Evolutionary conservation across 179 eudicot species (phyloP).

Genomic region (Drosera spatulata): DNA sequence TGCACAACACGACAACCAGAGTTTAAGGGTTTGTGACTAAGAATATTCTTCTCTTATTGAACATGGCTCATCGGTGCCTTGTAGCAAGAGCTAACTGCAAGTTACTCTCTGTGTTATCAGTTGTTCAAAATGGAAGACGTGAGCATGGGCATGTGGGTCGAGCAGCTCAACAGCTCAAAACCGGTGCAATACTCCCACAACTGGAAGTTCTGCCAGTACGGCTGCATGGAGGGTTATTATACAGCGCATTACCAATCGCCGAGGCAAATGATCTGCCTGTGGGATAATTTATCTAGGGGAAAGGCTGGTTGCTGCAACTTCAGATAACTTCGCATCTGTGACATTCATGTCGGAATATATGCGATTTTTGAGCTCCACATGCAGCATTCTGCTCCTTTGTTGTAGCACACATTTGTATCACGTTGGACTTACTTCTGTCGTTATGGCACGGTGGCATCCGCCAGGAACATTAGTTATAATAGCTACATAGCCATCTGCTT

Average conservation of each 20-base stretch:
- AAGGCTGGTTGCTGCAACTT: conserved; percentile 78
- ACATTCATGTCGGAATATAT: no score
- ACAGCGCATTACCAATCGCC: conserved; percentile 99
- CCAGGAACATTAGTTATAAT: no score
- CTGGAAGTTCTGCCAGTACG: conserved; percentile 92
- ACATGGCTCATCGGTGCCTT: neutral
- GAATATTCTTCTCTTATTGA: conserved; percentile 1
- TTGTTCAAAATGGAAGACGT: conserved; percentile 99
- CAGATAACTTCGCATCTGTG: conserved; percentile 18
- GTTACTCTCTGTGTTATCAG: conserved; percentile 20
- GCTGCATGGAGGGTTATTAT: conserved; percentile 81
- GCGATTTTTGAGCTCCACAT: no score
- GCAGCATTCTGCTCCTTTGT: no score
- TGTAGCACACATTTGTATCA: no score
- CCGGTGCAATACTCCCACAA: conserved; percentile 76
- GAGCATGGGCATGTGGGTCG: conserved; percentile 99
- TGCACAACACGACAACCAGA: conserved; percentile 44
- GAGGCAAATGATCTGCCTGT: conserved; percentile 77
- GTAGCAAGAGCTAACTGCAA: neutral
- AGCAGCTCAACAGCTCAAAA: conserved; percentile 76
- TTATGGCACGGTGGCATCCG: no score
- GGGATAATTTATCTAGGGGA: conserved; percentile 70
- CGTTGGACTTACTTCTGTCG: no score
- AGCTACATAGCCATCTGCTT: no score
- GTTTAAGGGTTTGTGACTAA: conserved; percentile 54